These are phyloP conservation scores for Diversispora eburnea DNA, from an alignment of 192 early-diverging fungal species.

Conservation along the genomic window DNA sequence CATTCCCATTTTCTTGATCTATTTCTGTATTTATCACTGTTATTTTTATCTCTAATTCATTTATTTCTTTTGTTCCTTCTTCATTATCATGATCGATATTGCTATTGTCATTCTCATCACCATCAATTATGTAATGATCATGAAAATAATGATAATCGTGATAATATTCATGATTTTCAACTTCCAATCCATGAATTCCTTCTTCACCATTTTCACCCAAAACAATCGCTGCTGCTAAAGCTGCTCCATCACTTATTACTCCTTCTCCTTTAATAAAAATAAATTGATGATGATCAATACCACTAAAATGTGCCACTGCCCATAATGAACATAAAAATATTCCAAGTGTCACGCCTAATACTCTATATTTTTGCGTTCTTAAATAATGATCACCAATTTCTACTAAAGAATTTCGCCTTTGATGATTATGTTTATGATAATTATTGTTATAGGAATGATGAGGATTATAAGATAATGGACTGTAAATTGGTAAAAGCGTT, in stretches of 20 bases:
- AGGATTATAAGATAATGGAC: too few species aligned
- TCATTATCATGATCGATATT: background rate
- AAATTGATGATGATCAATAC: background rate
- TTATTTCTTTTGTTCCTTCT: background rate
- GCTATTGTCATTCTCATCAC: background rate
- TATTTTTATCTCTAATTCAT: too few species aligned
- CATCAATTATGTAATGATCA: background rate
- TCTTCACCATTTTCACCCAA: conserved; percentile 27
- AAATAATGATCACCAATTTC: background rate
- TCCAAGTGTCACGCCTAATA: background rate
- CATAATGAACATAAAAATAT: conserved; percentile 25
- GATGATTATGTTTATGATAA: too few species aligned
- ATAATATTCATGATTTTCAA: background rate
- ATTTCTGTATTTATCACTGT: too few species aligned
- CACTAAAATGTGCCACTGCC: conserved; percentile 17
- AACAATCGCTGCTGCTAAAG: conserved; percentile 22
- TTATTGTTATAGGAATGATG: too few species aligned
- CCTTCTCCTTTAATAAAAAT: background rate
- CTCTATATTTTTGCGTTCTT: background rate
- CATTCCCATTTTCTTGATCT: too few species aligned
- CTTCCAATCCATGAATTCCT: conserved; percentile 24
- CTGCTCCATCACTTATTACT: conserved; percentile 7
- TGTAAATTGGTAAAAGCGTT: too few species aligned
- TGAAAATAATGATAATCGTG: background rate
- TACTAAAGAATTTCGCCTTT: background rate